Evolutionary conservation across 345 rosid genomes (phyloP).

Genomic region (Orychophragmus violaceus): DNA sequence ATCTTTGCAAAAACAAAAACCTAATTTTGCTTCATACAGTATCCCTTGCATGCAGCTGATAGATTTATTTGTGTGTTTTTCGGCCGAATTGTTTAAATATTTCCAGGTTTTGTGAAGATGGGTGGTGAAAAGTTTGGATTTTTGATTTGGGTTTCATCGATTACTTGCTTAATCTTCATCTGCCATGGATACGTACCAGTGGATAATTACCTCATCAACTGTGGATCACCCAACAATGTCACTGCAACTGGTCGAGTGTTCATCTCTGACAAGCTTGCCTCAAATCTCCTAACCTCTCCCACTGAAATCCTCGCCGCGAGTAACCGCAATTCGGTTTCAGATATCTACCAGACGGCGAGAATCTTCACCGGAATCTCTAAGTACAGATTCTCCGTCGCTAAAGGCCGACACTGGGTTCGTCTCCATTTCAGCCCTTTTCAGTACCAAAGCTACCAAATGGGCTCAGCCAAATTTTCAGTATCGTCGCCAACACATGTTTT

Average conservation of each 20-base stretch:
- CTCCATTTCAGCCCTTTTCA: constrained; percentile 70
- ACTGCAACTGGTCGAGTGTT: constrained; percentile 52
- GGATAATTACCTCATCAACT: constrained; percentile 70
- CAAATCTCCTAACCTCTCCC: constrained; percentile 46
- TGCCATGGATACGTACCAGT: constrained; percentile 54
- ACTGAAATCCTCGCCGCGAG: constrained; percentile 37
- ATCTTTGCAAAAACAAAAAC: not conserved
- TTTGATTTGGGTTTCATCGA: constrained; percentile 34
- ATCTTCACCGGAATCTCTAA: constrained; percentile 53
- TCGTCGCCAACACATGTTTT: constrained; percentile 48
- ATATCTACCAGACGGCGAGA: constrained; percentile 69
- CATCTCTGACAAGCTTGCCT: constrained; percentile 51
- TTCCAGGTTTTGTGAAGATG: constrained; percentile 38
- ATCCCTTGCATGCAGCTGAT: constrained; percentile 15
- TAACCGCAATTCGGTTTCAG: constrained; percentile 36
- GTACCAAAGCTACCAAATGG: constrained; percentile 48
- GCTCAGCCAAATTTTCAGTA: constrained; percentile 50
- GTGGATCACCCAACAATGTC: constrained; percentile 64
- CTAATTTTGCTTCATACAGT: not conserved
- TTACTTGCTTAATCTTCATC: constrained; percentile 38
- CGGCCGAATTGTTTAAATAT: not conserved
- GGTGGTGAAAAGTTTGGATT: constrained; percentile 28
- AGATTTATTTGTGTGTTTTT: not conserved
- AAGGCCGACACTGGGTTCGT: constrained; percentile 89
- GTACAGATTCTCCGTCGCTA: constrained; percentile 52